phyloP scores from a whole-genome alignment of 202 grass and related monocot species.

The Carex arenaria region DNA sequence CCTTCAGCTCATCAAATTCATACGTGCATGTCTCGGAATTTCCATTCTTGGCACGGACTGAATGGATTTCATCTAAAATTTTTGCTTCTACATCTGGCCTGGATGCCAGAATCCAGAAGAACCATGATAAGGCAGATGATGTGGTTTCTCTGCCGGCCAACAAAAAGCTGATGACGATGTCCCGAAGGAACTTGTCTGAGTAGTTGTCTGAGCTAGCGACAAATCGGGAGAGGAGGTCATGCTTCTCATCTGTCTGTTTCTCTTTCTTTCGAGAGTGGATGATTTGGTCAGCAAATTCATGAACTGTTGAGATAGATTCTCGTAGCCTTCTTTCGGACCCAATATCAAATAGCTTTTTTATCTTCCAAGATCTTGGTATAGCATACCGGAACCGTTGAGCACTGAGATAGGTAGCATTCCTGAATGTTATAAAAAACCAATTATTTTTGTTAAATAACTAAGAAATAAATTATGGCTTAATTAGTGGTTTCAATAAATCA shows the following conservation, averaged over 20 bases:
- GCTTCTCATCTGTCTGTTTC: slow-evolving; percentile 28
- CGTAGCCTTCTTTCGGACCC: slow-evolving; percentile 56
- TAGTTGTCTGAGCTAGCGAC: slow-evolving; percentile 40
- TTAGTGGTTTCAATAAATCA: neutral
- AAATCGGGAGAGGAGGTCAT: slow-evolving; percentile 66
- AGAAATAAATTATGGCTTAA: neutral
- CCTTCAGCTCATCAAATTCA: slow-evolving; percentile 59
- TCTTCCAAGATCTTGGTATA: slow-evolving; percentile 43
- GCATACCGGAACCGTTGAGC: slow-evolving; percentile 54
- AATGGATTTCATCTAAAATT: slow-evolving; percentile 51
- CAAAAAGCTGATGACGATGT: slow-evolving; percentile 74
- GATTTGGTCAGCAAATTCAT: slow-evolving; percentile 48
- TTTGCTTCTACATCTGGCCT: slow-evolving; percentile 40
- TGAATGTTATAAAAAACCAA: slow-evolving; percentile 4
- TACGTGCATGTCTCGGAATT: neutral
- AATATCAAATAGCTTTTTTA: slow-evolving; percentile 47
- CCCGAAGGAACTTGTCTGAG: slow-evolving; percentile 53
- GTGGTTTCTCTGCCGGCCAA: slow-evolving; percentile 73
- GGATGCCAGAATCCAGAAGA: slow-evolving; percentile 87
- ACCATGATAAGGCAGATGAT: slow-evolving; percentile 64
- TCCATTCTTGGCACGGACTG: slow-evolving; percentile 15
- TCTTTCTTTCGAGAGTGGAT: slow-evolving; percentile 51
- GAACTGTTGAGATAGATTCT: slow-evolving; percentile 49
- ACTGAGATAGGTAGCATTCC: slow-evolving; percentile 50
- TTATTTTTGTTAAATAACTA: neutral